A percentile compares a stretch with the other conserved stretches of the same genome.
phyloP scores from a whole-genome alignment of 139 green algal species.

The Chlamydomonas incerta region DNA sequence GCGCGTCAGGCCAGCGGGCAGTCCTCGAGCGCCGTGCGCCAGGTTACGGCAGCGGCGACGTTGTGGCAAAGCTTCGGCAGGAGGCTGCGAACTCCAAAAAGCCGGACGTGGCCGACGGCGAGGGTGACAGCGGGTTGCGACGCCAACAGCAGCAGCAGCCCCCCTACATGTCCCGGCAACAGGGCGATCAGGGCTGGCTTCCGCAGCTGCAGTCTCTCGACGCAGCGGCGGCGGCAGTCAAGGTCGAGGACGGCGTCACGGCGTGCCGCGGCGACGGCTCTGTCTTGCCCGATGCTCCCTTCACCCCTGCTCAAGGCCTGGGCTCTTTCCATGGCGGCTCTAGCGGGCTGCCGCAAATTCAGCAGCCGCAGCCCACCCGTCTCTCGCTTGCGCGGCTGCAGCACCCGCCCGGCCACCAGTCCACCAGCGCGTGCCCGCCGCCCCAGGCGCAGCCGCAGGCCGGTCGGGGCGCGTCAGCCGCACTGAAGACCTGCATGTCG shows the following conservation, averaged over 20 bases:
- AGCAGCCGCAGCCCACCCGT: neutral
- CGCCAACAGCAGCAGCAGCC: neutral
- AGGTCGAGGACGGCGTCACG: too few species aligned
- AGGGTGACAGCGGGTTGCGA: slow-evolving; percentile 17
- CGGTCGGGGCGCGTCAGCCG: neutral
- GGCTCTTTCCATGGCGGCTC: too few species aligned
- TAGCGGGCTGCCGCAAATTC: neutral
- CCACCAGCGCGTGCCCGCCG: too few species aligned
- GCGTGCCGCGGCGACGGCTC: too few species aligned
- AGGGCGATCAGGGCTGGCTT: neutral
- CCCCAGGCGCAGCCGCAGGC: too few species aligned
- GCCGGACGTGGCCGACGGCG: neutral
- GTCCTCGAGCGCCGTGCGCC: too few species aligned
- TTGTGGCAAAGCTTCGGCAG: neutral
- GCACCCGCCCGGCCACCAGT: neutral
- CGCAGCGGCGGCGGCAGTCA: too few species aligned
- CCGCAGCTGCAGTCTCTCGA: too few species aligned
- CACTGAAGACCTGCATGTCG: neutral
- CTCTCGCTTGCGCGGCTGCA: slow-evolving; percentile 17
- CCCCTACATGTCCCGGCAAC: neutral
- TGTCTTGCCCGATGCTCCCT: too few species aligned
- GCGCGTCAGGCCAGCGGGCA: neutral
- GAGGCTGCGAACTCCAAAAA: too few species aligned
- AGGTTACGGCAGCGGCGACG: neutral
- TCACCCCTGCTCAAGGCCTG: too few species aligned